Percentiles rank a stretch among this genome's conserved stretches.
Conservation (phyloP, 1,139 yeast genomes). For the Saccharomyces hybrid region DNA sequence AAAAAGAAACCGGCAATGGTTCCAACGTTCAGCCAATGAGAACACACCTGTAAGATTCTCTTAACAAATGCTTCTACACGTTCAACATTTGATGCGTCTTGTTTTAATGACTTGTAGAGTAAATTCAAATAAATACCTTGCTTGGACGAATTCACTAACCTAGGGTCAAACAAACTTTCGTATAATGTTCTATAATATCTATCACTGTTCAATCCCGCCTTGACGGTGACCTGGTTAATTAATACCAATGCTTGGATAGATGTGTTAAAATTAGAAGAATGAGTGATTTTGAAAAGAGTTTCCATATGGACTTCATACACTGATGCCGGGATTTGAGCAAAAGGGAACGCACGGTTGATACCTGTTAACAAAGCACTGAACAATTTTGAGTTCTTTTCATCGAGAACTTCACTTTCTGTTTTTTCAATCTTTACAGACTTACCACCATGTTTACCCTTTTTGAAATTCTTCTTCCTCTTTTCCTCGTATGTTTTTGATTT, state of each 20-base stretch:
- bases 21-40: slow-evolving; percentile 83
- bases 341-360: slow-evolving; percentile 93
- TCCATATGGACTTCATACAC: slow-evolving; percentile 73
- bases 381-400: slow-evolving; percentile 77
- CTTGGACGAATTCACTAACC: slow-evolving; percentile 77
- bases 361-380: slow-evolving; percentile 93
- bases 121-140: slow-evolving; percentile 84
- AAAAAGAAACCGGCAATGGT: slow-evolving; percentile 85
- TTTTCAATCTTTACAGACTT: slow-evolving; percentile 61
- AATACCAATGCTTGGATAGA: slow-evolving; percentile 86
- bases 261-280: slow-evolving; percentile 89
- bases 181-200: slow-evolving; percentile 84
- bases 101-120: slow-evolving; percentile 73
- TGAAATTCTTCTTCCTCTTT: slow-evolving; percentile 47
- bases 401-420: slow-evolving; percentile 62
- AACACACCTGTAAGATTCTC: slow-evolving; percentile 77
- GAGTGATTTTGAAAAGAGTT: slow-evolving; percentile 83
- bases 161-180: slow-evolving; percentile 80
- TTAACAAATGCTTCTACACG: slow-evolving; percentile 88
- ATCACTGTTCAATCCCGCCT: slow-evolving; percentile 53
- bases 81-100: slow-evolving; percentile 49
- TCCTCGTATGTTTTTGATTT: slow-evolving; percentile 34
- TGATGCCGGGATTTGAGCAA: slow-evolving; percentile 66
- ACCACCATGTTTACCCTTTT: slow-evolving; percentile 73
- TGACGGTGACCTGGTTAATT: slow-evolving; percentile 63